A percentile compares a stretch with the other conserved stretches of the same genome.
phyloP scores from a whole-genome alignment of 148 eudicot species.

The Tetragonia tetragonoides region DNA sequence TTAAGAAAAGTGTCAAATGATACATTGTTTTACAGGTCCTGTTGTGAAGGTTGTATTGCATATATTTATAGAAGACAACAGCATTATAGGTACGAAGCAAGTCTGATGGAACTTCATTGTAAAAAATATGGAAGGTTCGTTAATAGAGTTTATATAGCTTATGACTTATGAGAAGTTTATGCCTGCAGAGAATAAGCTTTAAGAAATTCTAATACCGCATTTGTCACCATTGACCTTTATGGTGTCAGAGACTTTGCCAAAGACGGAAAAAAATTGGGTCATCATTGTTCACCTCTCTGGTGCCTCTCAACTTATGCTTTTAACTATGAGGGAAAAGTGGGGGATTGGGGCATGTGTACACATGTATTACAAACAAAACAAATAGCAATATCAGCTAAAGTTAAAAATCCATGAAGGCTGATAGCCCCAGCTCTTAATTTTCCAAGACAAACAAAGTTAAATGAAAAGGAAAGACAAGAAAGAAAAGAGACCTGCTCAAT shows the following conservation, averaged over 20 bases:
- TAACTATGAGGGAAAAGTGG: not conserved
- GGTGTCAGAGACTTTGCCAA: too few relatives aligned
- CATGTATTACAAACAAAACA: not conserved
- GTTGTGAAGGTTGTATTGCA: too few relatives aligned
- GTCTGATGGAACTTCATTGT: too few relatives aligned
- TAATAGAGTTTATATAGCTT: not conserved
- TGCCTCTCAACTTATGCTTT: too few relatives aligned
- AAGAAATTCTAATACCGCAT: not conserved
- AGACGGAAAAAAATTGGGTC: too few relatives aligned
- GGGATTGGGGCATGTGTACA: not conserved
- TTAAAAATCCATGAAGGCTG: too few relatives aligned
- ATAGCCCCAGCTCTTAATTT: not conserved
- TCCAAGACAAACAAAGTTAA: not conserved
- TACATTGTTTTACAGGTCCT: not conserved
- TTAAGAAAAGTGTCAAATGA: not conserved
- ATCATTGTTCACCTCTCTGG: too few relatives aligned
- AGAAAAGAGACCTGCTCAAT: constrained; percentile 73
- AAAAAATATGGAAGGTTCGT: too few relatives aligned
- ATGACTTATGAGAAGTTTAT: not conserved
- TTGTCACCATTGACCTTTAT: too few relatives aligned
- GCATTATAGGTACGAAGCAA: too few relatives aligned
- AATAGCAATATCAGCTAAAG: not conserved
- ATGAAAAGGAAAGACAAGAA: not conserved
- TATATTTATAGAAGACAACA: too few relatives aligned
- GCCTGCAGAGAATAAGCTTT: not conserved